Evolutionary conservation across 805 yeast species (phyloP), one percentile per base, ranked within the genome.

Genomic region (Spathaspora sp.): DNA sequence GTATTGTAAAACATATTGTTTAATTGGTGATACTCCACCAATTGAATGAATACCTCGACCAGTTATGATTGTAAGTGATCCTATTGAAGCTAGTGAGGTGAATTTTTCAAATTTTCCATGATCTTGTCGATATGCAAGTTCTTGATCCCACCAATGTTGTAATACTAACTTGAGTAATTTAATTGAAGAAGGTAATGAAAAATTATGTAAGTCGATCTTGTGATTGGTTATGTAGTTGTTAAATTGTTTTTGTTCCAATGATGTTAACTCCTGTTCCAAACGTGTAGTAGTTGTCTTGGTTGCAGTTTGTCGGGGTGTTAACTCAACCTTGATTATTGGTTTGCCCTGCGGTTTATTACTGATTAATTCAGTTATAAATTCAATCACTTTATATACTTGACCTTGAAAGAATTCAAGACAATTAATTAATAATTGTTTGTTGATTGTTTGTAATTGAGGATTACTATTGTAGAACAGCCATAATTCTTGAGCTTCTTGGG

Each of bases 11-110:
- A 85, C 79, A 1, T 75, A 60, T 1, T 55, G 63, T 52, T 74
- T 73, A 16, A 87, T 73, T 52, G 69, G 76, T 1, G 87, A 72
- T 1, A 69, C 60, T 0, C 90, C 89, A 5, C 79, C 81, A 1
- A 62, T 70, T 45, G 89, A 83, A 63, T 87, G 94, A 5, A 83
- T 59, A 0, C 94, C 94, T 55, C 89, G 66, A 0, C 94, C 93
- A 0, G 93, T 85, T 11, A 86, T 66, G 0, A 87, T 66, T 1
- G 53, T 61, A 7, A 86, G 58, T 0, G 80, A 69, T 1, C 79
- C 73, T 61, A 72, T 70, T 10, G 58, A 51, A 0, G 76, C 83
- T 28, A 63, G 65, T 0, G 67, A 52, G 1, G 76, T 71, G 49
- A 61, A 65, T 26, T 62, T 54, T 5, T 64, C 52, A 20, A 72